Evolutionary conservation across 139 green algal species (phyloP).

Genomic region (Eudorina sp.): DNA sequence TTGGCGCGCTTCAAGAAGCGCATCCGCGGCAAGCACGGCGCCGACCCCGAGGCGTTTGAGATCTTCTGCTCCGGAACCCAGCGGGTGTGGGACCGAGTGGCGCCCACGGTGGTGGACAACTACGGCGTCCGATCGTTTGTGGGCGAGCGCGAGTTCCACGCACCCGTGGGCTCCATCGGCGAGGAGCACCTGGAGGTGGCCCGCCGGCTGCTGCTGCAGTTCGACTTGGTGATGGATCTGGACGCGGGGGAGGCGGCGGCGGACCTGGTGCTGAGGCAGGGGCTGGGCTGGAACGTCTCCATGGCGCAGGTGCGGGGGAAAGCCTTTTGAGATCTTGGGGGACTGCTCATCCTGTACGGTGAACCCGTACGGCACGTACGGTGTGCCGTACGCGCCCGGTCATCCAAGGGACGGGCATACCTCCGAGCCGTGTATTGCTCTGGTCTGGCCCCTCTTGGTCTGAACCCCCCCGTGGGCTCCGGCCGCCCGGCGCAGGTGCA

Average conservation of each 20-base stretch:
- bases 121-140: slow-evolving; percentile 28
- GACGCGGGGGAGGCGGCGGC: background rate
- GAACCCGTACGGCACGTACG: too few relatives aligned
- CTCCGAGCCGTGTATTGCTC: too few relatives aligned
- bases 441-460: too few relatives aligned
- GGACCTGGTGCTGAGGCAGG: background rate
- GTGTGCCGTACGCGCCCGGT: too few relatives aligned
- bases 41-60: background rate
- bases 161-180: background rate
- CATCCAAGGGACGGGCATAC: too few relatives aligned
- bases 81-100: background rate
- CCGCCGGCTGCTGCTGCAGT: background rate
- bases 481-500: background rate
- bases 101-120: slow-evolving; percentile 11
- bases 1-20: slow-evolving; percentile 8
- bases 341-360: too few relatives aligned
- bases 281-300: background rate
- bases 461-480: too few relatives aligned
- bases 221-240: slow-evolving; percentile 33
- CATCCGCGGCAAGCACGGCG: background rate
- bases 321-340: too few relatives aligned
- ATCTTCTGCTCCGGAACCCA: background rate
- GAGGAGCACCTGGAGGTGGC: background rate
- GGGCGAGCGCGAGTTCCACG: slow-evolving; percentile 23
- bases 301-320: background rate